Conservation (phyloP, 352 stramenopile genomes). For the Globisporangium spinosum region DNA sequence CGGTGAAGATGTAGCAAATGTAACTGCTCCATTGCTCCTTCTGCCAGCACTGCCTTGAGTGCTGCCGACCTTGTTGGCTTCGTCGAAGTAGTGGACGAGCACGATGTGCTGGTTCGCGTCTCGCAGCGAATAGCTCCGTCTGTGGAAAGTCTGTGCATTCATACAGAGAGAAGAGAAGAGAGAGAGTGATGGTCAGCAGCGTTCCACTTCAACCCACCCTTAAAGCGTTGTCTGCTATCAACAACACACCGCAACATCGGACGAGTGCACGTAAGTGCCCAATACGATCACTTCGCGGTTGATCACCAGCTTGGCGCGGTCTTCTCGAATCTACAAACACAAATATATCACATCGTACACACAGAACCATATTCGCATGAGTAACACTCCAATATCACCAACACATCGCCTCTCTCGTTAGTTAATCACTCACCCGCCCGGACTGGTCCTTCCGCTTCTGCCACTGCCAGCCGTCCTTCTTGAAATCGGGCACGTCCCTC, state of each 20-base stretch:
- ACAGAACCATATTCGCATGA: neutral
- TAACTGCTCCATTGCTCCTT: neutral
- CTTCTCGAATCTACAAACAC: conserved; percentile 54
- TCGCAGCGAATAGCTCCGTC: conserved; percentile 76
- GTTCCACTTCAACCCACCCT: too few species aligned
- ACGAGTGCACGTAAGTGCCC: conserved; percentile 81
- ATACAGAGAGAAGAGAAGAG: too few species aligned
- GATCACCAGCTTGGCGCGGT: conserved; percentile 82
- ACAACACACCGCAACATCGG: conserved; percentile 50
- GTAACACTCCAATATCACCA: neutral
- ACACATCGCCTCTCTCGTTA: neutral
- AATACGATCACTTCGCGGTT: conserved; percentile 80
- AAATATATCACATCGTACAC: neutral
- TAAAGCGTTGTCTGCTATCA: too few species aligned
- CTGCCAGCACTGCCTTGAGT: neutral
- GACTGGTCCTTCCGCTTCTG: conserved; percentile 85
- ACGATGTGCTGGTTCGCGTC: conserved; percentile 64
- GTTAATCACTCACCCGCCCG: conserved; percentile 35
- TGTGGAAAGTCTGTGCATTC: conserved; percentile 64
- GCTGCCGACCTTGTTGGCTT: conserved; percentile 45
- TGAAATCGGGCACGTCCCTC: conserved; percentile 62
- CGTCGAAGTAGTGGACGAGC: conserved; percentile 88
- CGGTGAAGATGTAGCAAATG: neutral
- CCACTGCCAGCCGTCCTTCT: conserved; percentile 85
- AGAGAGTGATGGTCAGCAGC: too few species aligned